Evolutionary conservation across 768 basidiomycete genomes (phyloP), one percentile per base, ranked within the genome.

Genomic region (Trametopsis cervina): DNA sequence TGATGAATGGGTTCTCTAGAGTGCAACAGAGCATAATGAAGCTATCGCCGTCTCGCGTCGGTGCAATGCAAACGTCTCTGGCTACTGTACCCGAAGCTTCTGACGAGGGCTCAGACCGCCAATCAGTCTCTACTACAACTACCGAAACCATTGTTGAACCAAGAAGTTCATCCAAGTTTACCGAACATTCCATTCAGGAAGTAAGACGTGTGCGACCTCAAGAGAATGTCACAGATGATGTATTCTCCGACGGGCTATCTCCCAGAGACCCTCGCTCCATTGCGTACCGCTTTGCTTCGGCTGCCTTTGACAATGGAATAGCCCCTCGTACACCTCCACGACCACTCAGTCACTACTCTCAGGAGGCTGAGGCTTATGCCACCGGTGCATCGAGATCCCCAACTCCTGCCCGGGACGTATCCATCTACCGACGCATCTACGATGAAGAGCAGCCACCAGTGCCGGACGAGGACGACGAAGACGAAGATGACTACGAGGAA

Each of bases 241-340:
- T 65, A 0, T 68, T 66, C 47, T 46, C 58, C 6, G 66, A 66
- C 46, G 49, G 53, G 9, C 44, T 47, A 13, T 6, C 27, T 13
- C 7, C 18, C 18, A 35, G 23, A 36, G 26, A 5, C 51, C 42
- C 36, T 25, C 45, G 45, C 11, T 47, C 46, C 15, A 46, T 46
- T 25, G 42, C 45, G 4, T 41, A 33, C 22, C 45, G 46, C 20
- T 52, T 47, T 42, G 51, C 51, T 13, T 46, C 47, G 3, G 37
- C 27, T 15, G 36, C 23, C 0, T 43, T 57, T 3, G 43, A 51
- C 45, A 22, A 43, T n/a, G 23, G 23, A 10, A 42, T 15, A 20
- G n/a, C 41, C 7, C 41, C 40, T 4, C 18, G n/a, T 13, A 26
- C 25, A 10, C 41, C 40, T 18, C 46, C 46, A 5, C 39, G 38